Conservation (phyloP, 2,329 filamentous ascomycete species). For the Phyllosticta ampelicida region DNA sequence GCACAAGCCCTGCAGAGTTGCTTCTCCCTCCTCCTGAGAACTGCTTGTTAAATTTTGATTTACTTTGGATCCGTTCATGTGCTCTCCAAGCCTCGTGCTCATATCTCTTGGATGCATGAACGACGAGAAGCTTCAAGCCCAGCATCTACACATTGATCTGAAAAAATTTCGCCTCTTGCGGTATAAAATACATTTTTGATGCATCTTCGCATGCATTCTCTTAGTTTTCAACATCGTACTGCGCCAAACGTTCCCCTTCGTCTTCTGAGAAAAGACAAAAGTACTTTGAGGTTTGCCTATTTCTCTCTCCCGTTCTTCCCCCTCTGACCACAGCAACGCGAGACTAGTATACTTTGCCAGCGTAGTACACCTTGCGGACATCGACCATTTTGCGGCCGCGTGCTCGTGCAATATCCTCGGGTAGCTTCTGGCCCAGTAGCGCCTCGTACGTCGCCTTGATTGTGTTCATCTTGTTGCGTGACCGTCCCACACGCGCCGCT, state of each 20-base stretch:
- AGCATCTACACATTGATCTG: no score
- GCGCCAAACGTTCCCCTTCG: background rate
- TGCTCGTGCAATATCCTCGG: slow-evolving; percentile 80
- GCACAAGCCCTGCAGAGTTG: no score
- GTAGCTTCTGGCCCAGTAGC: slow-evolving; percentile 70
- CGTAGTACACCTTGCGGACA: slow-evolving; percentile 94
- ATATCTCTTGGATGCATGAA: no score
- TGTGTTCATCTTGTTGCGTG: slow-evolving; percentile 94
- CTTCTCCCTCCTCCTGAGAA: no score
- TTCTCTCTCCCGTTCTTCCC: background rate
- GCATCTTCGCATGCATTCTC: background rate
- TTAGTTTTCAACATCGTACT: background rate
- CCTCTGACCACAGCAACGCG: background rate
- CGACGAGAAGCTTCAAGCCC: no score
- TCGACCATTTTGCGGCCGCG: slow-evolving; percentile 93
- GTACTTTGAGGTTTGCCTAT: no score
- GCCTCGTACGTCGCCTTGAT: slow-evolving; percentile 85
- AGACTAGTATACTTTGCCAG: slow-evolving; percentile 43
- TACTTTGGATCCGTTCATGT: no score
- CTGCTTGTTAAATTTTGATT: no score
- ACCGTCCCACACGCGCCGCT: slow-evolving; percentile 68
- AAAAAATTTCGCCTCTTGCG: background rate
- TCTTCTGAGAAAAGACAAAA: background rate
- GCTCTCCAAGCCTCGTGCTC: no score
- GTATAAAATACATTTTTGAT: background rate